phyloP scores from a whole-genome alignment of 257 asterid species.

The Lycium ferocissimum region DNA sequence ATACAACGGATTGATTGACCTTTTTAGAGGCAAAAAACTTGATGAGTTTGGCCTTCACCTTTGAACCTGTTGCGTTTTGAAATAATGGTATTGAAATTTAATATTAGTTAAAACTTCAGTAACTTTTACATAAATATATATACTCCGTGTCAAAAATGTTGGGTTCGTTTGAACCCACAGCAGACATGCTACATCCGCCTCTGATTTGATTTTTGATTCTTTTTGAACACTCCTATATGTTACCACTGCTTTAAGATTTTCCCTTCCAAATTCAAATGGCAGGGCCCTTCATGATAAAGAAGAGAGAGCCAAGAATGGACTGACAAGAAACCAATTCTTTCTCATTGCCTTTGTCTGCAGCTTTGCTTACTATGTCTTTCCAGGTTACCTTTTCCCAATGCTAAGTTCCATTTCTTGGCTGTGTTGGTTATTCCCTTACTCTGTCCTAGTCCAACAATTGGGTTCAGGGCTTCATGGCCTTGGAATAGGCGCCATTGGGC shows the following conservation, averaged over 20 bases:
- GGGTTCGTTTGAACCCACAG: background rate
- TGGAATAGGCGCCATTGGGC: constrained; percentile 90
- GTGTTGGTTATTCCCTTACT: constrained; percentile 83
- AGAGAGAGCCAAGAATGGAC: constrained; percentile 63
- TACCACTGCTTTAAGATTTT: background rate
- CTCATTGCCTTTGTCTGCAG: constrained; percentile 86
- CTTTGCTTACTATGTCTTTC: constrained; percentile 87
- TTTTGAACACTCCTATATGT: background rate
- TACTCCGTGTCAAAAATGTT: background rate
- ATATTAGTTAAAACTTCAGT: background rate
- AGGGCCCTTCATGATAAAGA: constrained; percentile 97
- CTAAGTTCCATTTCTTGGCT: constrained; percentile 89
- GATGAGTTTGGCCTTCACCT: background rate
- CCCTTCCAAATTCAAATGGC: constrained; percentile 38
- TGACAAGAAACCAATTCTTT: constrained; percentile 85
- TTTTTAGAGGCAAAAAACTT: too few relatives aligned
- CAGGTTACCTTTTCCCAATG: constrained; percentile 87
- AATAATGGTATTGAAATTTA: background rate
- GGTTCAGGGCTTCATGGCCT: constrained; percentile 97
- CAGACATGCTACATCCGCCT: background rate
- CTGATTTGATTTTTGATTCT: background rate
- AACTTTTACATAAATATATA: background rate
- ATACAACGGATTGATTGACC: background rate
- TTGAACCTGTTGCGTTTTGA: background rate
- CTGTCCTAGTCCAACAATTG: constrained; percentile 81